Evolutionary conservation across 2,329 filamentous ascomycete species (phyloP), one percentile per base, ranked within the genome.

Genomic region (Verticillium dahliae): DNA sequence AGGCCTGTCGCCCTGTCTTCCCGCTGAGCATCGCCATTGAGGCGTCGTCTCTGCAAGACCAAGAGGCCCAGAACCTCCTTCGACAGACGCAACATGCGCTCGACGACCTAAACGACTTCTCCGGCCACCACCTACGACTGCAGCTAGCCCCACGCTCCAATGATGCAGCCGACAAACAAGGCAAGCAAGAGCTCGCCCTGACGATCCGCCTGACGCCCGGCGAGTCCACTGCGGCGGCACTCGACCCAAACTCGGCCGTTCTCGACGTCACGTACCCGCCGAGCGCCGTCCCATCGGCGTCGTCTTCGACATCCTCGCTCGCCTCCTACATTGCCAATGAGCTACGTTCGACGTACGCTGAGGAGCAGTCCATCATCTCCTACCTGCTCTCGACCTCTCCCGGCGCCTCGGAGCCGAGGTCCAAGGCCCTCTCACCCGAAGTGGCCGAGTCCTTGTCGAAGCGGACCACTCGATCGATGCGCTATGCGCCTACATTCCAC

Each of bases 401-500:
- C 6, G 79, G 82, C 31, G 81, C 82, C 4, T 75, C 78, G 41
- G 79, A 81, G 65, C 69, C 71, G 62, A 75, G 77, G 59, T 75
- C 80, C 3, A 77, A 80, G 62, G 77, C 77, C 5, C 67, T 84
- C 45, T 76, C 78, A 0, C 77, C 81, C 38, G 80, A 85, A 37
- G 76, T 81, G 0, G 78, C 81, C 31, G 85, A 85, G 50, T 78
- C 82, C 1, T 79, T 86, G 67, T 84, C 76, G 69, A 89, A 81
- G 82, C 90, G 92, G 64, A 90, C 90, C 39, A 95, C 90, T 2
- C 84, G 92, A 58, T 92, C 92, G 0, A 84, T 98, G 70, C 96
- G 94, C 72, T 96, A 97, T 72, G 90, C 95, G 4, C 88, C 93
- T 14, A 96, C 91, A 0, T 99, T 98, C 72, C 95, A 99, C 72